Conservation (phyloP, 2,329 filamentous ascomycete species). For the Diaporthe vexans region DNA sequence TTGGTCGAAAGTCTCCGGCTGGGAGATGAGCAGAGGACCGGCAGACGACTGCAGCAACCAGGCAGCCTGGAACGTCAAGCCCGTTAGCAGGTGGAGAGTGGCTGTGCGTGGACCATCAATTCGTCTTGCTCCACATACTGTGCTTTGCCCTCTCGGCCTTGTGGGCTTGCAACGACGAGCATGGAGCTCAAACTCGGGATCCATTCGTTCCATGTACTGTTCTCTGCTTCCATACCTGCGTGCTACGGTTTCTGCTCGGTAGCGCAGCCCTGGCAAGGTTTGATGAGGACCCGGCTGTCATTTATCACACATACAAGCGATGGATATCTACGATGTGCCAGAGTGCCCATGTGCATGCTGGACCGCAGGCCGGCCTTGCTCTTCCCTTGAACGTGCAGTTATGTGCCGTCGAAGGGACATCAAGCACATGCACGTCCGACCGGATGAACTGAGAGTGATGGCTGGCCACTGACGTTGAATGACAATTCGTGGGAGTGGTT, state of each 20-base stretch:
- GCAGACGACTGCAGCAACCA: slow-evolving; percentile 10
- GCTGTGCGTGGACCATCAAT: slow-evolving; percentile 29
- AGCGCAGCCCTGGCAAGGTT: slow-evolving; percentile 18
- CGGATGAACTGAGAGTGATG: slow-evolving; percentile 9
- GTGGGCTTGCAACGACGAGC: slow-evolving; percentile 4
- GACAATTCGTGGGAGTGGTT: not conserved
- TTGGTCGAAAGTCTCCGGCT: not conserved
- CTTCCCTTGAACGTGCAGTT: not conserved
- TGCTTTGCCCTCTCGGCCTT: not conserved
- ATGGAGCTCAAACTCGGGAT: slow-evolving; percentile 21
- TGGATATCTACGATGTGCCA: not conserved
- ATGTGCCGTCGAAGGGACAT: not conserved
- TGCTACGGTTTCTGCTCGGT: not conserved
- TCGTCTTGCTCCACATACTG: slow-evolving; percentile 5
- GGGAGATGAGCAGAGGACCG: slow-evolving; percentile 24
- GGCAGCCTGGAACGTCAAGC: slow-evolving; percentile 17
- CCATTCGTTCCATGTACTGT: slow-evolving; percentile 8
- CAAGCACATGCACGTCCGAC: not conserved
- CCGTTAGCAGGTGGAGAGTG: slow-evolving; percentile 28
- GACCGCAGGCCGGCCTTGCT: not conserved
- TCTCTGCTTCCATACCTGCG: slow-evolving; percentile 24
- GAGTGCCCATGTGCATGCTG: not conserved
- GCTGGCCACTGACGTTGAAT: not conserved
- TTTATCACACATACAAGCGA: slow-evolving; percentile 16
- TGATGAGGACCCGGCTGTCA: slow-evolving; percentile 33